These are phyloP conservation scores for Aureobasidium melanogenum DNA, from an alignment of 2,329 filamentous ascomycete species.

Conservation along the genomic window DNA sequence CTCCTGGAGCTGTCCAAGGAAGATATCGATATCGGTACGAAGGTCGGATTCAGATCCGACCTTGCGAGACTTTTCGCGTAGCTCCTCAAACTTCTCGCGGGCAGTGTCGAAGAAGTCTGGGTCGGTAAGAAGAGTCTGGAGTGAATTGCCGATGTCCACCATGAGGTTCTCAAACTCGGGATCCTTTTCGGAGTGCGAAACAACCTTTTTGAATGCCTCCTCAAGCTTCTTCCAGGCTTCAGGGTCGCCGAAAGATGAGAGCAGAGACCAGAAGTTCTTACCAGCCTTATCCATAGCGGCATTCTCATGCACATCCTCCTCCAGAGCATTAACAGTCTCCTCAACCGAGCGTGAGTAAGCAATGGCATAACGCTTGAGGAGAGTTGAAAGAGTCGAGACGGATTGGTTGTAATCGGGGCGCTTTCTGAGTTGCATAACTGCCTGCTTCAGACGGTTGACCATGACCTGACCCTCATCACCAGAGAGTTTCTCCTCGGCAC, in stretches of 20 bases:
- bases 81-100: constrained; percentile 54
- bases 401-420: constrained; percentile 79
- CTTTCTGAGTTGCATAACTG: constrained; percentile 63
- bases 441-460: constrained; percentile 65
- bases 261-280: constrained; percentile 69
- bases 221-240: constrained; percentile 70
- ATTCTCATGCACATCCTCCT: constrained; percentile 66
- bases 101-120: constrained; percentile 76
- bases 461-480: constrained; percentile 67
- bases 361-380: constrained; percentile 70
- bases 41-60: constrained; percentile 59
- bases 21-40: constrained; percentile 60
- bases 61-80: constrained; percentile 47
- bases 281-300: constrained; percentile 65
- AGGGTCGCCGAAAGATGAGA: constrained; percentile 69
- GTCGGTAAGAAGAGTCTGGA: constrained; percentile 76
- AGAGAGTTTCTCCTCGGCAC: constrained; percentile 62
- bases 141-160: constrained; percentile 59
- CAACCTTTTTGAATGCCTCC: constrained; percentile 56
- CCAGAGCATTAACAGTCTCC: constrained; percentile 55
- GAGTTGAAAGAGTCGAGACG: constrained; percentile 64
- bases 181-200: constrained; percentile 66
- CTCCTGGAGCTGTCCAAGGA: constrained; percentile 59
- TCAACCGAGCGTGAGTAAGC: constrained; percentile 67
- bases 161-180: constrained; percentile 75